Conservation (phyloP, 106 monocot species). For the Dioscorea alata region DNA sequence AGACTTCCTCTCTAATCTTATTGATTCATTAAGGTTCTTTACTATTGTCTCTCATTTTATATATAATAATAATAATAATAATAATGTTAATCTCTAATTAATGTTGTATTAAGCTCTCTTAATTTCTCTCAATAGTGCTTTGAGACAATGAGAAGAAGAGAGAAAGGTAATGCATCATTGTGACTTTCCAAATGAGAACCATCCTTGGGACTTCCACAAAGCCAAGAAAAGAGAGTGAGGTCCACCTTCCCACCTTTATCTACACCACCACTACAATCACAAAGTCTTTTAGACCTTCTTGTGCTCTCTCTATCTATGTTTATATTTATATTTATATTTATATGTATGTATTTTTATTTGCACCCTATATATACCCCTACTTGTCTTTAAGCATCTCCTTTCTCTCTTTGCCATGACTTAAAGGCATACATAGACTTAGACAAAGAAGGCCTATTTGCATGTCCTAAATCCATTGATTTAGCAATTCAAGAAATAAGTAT, state of each 20-base stretch:
- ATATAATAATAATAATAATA: no score
- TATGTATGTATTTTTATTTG: not conserved
- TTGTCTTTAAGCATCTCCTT: not conserved
- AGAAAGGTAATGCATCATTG: slow-evolving; percentile 20
- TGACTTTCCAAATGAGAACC: slow-evolving; percentile 19
- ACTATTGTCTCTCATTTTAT: no score
- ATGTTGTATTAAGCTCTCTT: no score
- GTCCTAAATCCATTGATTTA: not conserved
- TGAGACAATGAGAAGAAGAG: not conserved
- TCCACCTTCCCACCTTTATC: no score
- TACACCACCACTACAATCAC: not conserved
- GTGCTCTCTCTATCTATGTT: not conserved
- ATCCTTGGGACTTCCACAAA: not conserved
- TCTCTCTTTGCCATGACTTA: not conserved
- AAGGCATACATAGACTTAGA: not conserved
- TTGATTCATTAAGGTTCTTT: no score
- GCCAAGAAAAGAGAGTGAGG: not conserved
- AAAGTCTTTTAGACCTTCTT: not conserved
- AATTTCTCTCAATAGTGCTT: no score
- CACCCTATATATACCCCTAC: not conserved
- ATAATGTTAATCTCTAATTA: no score
- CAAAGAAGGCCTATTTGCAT: not conserved
- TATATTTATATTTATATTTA: not conserved
- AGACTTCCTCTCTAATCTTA: no score
- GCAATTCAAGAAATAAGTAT: not conserved